Evolutionary conservation across 2,329 filamentous ascomycete species (phyloP).

Genomic region (Pseudogymnoascus sp.): DNA sequence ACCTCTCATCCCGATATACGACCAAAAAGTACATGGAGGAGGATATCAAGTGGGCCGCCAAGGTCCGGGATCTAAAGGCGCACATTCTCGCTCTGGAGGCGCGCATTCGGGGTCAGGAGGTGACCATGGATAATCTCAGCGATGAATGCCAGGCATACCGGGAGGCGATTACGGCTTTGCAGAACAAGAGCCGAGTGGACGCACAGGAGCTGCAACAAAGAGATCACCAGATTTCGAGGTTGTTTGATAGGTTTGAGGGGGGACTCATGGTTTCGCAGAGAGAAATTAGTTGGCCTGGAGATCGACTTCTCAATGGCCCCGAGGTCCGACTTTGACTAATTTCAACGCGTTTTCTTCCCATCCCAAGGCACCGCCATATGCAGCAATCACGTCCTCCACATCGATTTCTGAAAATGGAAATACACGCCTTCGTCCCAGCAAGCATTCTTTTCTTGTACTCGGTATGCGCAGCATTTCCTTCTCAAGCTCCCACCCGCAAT

Average conservation of each 20-base stretch:
- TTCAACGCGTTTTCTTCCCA: slow-evolving; percentile 52
- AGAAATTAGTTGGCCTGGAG: background rate
- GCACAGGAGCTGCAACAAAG: background rate
- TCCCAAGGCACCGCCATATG: slow-evolving; percentile 47
- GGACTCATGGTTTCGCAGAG: background rate
- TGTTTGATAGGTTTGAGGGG: background rate
- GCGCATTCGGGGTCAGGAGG: background rate
- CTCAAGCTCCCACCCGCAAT: slow-evolving; percentile 69
- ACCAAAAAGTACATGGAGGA: background rate
- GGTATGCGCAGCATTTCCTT: slow-evolving; percentile 85
- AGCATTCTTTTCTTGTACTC: slow-evolving; percentile 76
- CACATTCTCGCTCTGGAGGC: background rate
- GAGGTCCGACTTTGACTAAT: slow-evolving; percentile 44
- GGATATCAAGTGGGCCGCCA: background rate
- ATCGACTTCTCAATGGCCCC: slow-evolving; percentile 18
- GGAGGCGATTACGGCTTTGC: background rate
- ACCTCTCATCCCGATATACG: background rate
- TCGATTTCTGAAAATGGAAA: slow-evolving; percentile 28
- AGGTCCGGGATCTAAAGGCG: background rate
- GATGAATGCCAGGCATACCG: background rate
- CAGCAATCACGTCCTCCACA: slow-evolving; percentile 36
- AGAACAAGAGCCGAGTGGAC: background rate
- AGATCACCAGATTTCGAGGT: background rate
- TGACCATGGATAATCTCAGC: no score
- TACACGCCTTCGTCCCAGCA: slow-evolving; percentile 54